A percentile compares a stretch with the other conserved stretches of the same genome.
These are phyloP conservation scores for Yamadazyma akitaensis DNA, from an alignment of 805 yeast species.

Conservation along the genomic window DNA sequence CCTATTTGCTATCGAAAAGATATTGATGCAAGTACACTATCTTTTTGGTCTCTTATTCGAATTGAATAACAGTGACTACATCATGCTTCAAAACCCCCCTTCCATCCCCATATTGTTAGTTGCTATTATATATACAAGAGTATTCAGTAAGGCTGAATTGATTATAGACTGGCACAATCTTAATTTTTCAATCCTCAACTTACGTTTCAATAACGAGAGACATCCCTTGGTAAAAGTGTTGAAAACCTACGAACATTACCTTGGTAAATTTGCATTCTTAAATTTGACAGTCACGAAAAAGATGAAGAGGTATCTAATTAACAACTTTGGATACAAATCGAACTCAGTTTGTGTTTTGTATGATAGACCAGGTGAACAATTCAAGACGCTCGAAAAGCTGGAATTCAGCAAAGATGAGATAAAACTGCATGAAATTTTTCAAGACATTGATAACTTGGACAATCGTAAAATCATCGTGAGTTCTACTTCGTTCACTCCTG, in stretches of 20 bases:
- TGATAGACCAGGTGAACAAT: slow-evolving; percentile 79
- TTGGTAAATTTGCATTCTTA: slow-evolving; percentile 63
- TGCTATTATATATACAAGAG: slow-evolving; percentile 49
- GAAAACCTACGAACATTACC: slow-evolving; percentile 56
- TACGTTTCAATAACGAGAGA: slow-evolving; percentile 50
- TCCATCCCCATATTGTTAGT: slow-evolving; percentile 76
- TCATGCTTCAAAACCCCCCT: slow-evolving; percentile 91
- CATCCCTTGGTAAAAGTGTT: slow-evolving; percentile 65
- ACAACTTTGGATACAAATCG: slow-evolving; percentile 50
- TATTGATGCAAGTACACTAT: slow-evolving; percentile 49
- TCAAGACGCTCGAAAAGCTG: slow-evolving; percentile 44
- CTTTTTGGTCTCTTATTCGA: slow-evolving; percentile 48
- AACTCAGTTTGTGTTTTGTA: slow-evolving; percentile 60
- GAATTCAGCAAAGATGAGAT: slow-evolving; percentile 33
- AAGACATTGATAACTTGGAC: slow-evolving; percentile 18
- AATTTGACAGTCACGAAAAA: slow-evolving; percentile 78
- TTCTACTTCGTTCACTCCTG: slow-evolving; percentile 94
- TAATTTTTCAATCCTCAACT: slow-evolving; percentile 75
- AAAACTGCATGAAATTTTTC: slow-evolving; percentile 23
- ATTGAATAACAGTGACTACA: slow-evolving; percentile 60
- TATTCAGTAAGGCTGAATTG: slow-evolving; percentile 53
- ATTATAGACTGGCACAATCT: slow-evolving; percentile 96
- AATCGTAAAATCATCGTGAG: slow-evolving; percentile 69
- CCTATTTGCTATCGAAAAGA: slow-evolving; percentile 57
- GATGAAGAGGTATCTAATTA: slow-evolving; percentile 60